A percentile compares a stretch with the other conserved stretches of the same genome.
Conservation (phyloP, 768 basidiomycete species). For the Hygrocybe coccinea region DNA sequence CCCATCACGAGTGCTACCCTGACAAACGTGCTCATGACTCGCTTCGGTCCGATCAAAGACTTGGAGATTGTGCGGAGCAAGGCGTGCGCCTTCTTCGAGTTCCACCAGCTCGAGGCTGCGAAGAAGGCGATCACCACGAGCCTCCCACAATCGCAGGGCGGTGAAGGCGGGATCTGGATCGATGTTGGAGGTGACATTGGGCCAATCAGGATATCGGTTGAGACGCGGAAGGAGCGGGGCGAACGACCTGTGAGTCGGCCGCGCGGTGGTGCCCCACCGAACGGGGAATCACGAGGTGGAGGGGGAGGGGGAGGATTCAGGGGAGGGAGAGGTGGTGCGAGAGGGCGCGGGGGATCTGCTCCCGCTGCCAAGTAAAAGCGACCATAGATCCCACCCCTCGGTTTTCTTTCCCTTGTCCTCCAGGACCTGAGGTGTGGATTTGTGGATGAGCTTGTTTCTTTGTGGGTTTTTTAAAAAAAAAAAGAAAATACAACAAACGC, state of each 20-base stretch:
- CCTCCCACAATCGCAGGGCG: constrained; percentile 62
- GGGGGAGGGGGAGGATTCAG: constrained; percentile 37
- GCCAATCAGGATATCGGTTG: constrained; percentile 62
- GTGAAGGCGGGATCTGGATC: constrained; percentile 84
- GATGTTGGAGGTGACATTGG: constrained; percentile 55
- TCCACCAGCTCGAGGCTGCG: constrained; percentile 71
- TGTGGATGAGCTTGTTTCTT: neutral
- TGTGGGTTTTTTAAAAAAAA: neutral
- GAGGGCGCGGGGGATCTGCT: constrained; percentile 18
- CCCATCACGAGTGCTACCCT: constrained; percentile 52
- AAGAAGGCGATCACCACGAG: constrained; percentile 77
- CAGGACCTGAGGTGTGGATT: neutral
- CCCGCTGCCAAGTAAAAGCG: constrained; percentile 15
- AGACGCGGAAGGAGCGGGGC: constrained; percentile 87
- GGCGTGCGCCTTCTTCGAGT: constrained; percentile 95
- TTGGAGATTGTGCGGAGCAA: constrained; percentile 83
- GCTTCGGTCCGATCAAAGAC: constrained; percentile 82
- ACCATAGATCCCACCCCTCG: too few relatives aligned
- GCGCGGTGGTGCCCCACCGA: constrained; percentile 56
- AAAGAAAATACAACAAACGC: neutral
- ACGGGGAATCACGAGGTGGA: constrained; percentile 50
- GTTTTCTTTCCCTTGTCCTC: neutral
- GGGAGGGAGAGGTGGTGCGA: constrained; percentile 29
- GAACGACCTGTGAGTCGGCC: constrained; percentile 66
- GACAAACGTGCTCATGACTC: constrained; percentile 42